Evolutionary conservation across 371 early-diverging fungal species (phyloP), one percentile per base, ranked within the genome.

Genomic region (Mortierella sp.): DNA sequence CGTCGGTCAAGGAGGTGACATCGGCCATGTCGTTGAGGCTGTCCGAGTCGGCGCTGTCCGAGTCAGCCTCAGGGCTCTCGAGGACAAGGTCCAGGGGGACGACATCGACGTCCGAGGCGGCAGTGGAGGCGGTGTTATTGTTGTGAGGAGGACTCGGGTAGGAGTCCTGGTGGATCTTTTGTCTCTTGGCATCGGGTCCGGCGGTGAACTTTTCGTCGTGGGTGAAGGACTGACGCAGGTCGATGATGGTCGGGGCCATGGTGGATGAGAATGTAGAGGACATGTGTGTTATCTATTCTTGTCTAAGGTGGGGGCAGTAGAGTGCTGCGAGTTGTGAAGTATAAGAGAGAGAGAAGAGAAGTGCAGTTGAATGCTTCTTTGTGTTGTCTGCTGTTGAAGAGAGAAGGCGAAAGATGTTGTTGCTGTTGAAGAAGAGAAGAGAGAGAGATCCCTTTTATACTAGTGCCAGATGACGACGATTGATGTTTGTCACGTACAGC

Each of bases 201-300:
- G 26, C n/a, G 61, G 71, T 48, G 46, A 31, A 19, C 48, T 76
- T 57, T 34, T 76, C 69, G 5, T 71, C 61, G 28, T 54, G 44
- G 34, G 77, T 75, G 73, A 76, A 16, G 9, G 78, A 44, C 6
- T 61, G 73, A 43, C 85, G 85, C 34, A 85, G 78, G 67, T 85
- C 82, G 50, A 85, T 85, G 57, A 85, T 85, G n/a, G 81, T 78
- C 1, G 82, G 86, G 3, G 71, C n/a, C 31, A 71, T 48, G 37
- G 64, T 37, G n/a, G 73, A 46, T 10, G 40, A 34, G 34, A 31
- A 24, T 46, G 71, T 51, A 16, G n/a, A 40, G 54, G 75, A 61
- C 73, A 79, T 79, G 57, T 26, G 26, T 0, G 26, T 26, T 53
- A 24, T 69, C 16, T 54, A 53, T 16, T 37, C 48, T 46, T 46